Evolutionary conservation across 306 rosid species (phyloP), one percentile per base, ranked within the genome.

Genomic region (Cicer chorassanicum): DNA sequence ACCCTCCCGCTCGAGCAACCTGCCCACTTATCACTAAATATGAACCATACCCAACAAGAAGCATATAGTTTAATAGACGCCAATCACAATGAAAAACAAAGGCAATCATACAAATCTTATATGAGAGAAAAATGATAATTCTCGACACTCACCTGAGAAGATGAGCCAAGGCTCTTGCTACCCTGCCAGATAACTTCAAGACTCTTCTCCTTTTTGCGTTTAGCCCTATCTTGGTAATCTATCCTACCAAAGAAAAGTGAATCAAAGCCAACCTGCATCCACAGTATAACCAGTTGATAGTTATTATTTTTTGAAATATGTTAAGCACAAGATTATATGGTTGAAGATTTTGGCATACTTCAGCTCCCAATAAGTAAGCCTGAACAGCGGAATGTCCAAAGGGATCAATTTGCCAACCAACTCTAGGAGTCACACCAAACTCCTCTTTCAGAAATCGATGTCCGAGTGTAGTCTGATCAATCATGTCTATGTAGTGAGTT

Each of bases 331-430:
- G 63, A 69, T 49, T 74, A 34, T 19, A n/a, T 12, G 55, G 73
- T 81, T 70, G 70, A 81, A 70, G 51, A 45, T 57, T 53, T 44
- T 49, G 18, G 8, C 80, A 77, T 74, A 89, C 97, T 82, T 92
- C 93, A 57, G 95, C 92, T 41, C 95, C 95, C 71, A 89, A 74
- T 15, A 92, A 74, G 83, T 89, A 92, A 66, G 93, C 95, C 80
- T 89, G 97, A 38, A 88, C 93, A 16, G 96, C 88, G 79, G 97
- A 88, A 76, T 92, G 97, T 46, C 97, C 97, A 81, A 89, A 92
- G 5, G 97, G 97, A 78, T 92, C 96, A 59, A 92, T 92, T 73
- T 92, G 97, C 97, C 97, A 92, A 50, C 97, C 97, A 69, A 88
- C 77, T 78, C 97, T 86, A 6, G 97, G 96, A 74, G 88, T 88